Percentiles rank a stretch among this genome's conserved stretches.
Conservation (phyloP, 1,139 yeast genomes). For the Suhomyces kunorum region DNA sequence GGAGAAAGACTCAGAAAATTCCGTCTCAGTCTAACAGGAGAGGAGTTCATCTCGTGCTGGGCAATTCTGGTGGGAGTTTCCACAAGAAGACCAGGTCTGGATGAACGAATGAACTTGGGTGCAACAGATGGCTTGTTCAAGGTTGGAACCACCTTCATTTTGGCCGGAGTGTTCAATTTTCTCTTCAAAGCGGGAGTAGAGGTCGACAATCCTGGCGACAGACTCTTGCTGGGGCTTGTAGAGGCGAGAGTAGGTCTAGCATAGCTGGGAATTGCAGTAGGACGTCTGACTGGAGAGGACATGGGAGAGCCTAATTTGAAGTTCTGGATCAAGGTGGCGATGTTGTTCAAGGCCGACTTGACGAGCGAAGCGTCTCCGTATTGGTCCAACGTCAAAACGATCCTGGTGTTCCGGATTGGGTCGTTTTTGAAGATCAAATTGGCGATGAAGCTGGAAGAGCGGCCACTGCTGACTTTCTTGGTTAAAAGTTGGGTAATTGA, state of each 20-base stretch:
- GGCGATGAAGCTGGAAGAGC: constrained; percentile 32
- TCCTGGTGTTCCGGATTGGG: constrained; percentile 21
- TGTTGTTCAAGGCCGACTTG: constrained; percentile 30
- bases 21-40: constrained; percentile 9
- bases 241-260: constrained; percentile 36
- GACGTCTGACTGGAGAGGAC: constrained; percentile 8
- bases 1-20: not conserved
- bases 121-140: constrained; percentile 9
- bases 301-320: constrained; percentile 20
- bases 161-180: constrained; percentile 14
- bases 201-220: constrained; percentile 5
- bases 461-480: constrained; percentile 14
- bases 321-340: constrained; percentile 26
- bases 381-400: constrained; percentile 34
- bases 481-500: constrained; percentile 32
- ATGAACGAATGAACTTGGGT: constrained; percentile 6
- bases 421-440: constrained; percentile 30
- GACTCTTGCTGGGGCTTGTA: constrained; percentile 17
- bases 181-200: constrained; percentile 10
- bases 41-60: constrained; percentile 9
- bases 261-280: constrained; percentile 25
- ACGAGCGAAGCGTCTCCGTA: constrained; percentile 29
- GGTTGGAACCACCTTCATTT: constrained; percentile 12
- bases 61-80: constrained; percentile 10
- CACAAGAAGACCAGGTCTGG: constrained; percentile 1